Evolutionary conservation across 164 flowering plant genomes (phyloP).

Genomic region (Amborella trichopoda): DNA sequence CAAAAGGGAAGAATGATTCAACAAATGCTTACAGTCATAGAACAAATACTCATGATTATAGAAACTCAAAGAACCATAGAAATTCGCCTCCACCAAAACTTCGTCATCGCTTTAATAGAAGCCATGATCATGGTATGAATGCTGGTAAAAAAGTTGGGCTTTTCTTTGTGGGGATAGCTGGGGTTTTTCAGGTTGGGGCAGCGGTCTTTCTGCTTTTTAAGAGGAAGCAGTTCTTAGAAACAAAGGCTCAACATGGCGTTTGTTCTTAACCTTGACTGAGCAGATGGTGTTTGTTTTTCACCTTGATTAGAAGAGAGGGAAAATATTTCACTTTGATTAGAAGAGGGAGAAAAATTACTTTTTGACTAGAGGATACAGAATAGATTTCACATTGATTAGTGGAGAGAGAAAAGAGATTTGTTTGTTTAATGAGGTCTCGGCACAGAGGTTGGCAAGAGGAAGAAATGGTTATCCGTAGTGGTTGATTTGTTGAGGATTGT

Average conservation of each 20-base stretch:
- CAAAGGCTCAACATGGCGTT: not conserved
- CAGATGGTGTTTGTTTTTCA: not conserved
- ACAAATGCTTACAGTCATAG: too few relatives aligned
- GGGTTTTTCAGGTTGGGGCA: conserved; percentile 16
- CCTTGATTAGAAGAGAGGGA: not conserved
- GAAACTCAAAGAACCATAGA: too few relatives aligned
- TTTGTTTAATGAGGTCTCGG: too few relatives aligned
- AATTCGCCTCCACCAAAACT: too few relatives aligned
- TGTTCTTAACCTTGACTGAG: not conserved
- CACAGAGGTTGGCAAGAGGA: too few relatives aligned
- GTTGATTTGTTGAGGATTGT: too few relatives aligned
- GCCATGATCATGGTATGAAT: too few relatives aligned
- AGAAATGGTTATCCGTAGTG: too few relatives aligned
- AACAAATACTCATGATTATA: too few relatives aligned
- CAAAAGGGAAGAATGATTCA: too few relatives aligned
- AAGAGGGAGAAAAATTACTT: not conserved
- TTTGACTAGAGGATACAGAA: not conserved
- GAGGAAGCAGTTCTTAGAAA: conserved; percentile 14
- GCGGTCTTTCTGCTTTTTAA: conserved; percentile 14
- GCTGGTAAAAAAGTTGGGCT: conserved; percentile 20
- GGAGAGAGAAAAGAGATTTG: not conserved
- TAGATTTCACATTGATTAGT: not conserved
- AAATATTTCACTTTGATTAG: not conserved
- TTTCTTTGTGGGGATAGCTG: conserved; percentile 17
- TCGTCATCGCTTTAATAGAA: too few relatives aligned